Conservation (phyloP, 371 early-diverging fungal species). For the Circinella minor region DNA sequence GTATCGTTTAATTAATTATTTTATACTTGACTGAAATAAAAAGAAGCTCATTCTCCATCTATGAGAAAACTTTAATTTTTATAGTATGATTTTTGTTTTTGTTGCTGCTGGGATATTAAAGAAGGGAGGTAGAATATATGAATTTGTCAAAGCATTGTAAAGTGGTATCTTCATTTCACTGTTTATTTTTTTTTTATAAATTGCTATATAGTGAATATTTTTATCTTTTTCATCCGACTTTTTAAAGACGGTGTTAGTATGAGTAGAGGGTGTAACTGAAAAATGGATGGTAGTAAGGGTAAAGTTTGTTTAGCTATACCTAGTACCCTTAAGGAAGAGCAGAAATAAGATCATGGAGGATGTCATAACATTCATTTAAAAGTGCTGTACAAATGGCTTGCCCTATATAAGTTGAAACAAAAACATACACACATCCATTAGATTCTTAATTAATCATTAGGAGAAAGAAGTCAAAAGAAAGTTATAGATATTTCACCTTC, state of each 20-base stretch:
- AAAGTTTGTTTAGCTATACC: background rate
- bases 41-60: background rate
- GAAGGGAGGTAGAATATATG: no score
- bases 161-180: no score
- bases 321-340: slow-evolving; percentile 20
- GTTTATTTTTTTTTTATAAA: no score
- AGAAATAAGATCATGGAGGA: slow-evolving; percentile 74
- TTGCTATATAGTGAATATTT: no score
- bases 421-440: no score
- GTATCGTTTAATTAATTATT: background rate
- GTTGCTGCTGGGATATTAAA: no score
- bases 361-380: slow-evolving; percentile 89
- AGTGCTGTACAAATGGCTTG: slow-evolving; percentile 84
- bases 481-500: slow-evolving; percentile 58
- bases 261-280: no score
- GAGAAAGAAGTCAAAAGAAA: no score
- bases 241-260: background rate
- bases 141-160: no score
- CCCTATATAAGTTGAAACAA: slow-evolving; percentile 16
- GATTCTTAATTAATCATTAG: no score
- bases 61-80: background rate
- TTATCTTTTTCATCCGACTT: background rate
- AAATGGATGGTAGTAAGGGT: background rate
- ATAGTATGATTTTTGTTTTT: background rate
- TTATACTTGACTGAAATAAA: no score